Percentiles rank a stretch among this genome's conserved stretches.
Conservation (phyloP, 2,329 filamentous ascomycete genomes). For the Venturia effusa region DNA sequence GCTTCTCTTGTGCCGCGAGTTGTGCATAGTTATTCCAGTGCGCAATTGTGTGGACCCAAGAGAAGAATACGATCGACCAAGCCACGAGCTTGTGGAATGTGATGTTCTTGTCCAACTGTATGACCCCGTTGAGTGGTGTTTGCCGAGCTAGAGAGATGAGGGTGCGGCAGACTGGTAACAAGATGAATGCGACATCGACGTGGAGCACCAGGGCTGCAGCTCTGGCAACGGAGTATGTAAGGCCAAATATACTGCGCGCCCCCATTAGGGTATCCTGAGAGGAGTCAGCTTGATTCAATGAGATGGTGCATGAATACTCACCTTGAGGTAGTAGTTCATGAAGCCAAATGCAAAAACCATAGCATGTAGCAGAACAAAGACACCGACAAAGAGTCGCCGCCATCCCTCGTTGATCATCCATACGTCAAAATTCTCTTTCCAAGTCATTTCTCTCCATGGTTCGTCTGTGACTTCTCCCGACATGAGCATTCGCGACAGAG, state of each 20-base stretch:
- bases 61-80: conserved; percentile 83
- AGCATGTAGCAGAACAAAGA: conserved; percentile 62
- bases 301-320: conserved; percentile 16
- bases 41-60: conserved; percentile 74
- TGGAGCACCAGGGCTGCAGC: conserved; percentile 67
- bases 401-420: conserved; percentile 91
- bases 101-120: conserved; percentile 84
- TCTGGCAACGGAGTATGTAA: conserved; percentile 67
- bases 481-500: conserved; percentile 70
- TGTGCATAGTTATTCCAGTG: conserved; percentile 83
- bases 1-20: conserved; percentile 61
- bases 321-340: conserved; percentile 67
- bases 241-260: conserved; percentile 58
- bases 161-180: conserved; percentile 64
- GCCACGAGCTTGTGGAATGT: conserved; percentile 77
- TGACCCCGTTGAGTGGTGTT: conserved; percentile 74
- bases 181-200: conserved; percentile 68
- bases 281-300: conserved; percentile 8
- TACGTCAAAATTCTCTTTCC: conserved; percentile 63
- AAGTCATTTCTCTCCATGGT: conserved; percentile 54
- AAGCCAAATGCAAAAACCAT: conserved; percentile 73
- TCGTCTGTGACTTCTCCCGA: conserved; percentile 74
- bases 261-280: conserved; percentile 50
- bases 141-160: conserved; percentile 71
- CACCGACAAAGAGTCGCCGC: conserved; percentile 67